phyloP scores from a whole-genome alignment of 1,139 yeast species.

The Yamadazyma mexicana region DNA sequence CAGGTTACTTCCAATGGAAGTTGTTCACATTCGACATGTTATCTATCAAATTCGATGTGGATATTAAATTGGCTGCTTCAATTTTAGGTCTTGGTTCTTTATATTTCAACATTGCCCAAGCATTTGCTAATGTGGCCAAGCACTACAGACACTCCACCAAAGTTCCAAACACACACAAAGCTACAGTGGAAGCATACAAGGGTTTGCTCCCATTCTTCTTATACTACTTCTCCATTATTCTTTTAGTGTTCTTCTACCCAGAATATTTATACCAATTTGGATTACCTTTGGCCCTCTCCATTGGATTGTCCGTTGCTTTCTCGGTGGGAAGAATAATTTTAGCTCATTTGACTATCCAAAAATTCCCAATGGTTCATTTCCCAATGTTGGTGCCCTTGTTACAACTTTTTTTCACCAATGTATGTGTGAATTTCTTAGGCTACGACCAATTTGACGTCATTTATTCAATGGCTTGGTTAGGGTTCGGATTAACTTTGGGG shows the following conservation, averaged over 20 bases:
- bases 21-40: slow-evolving; percentile 34
- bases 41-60: slow-evolving; percentile 23
- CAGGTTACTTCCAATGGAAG: slow-evolving; percentile 59
- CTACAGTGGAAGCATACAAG: slow-evolving; percentile 47
- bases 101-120: slow-evolving; percentile 69
- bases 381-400: slow-evolving; percentile 67
- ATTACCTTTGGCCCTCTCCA: slow-evolving; percentile 63
- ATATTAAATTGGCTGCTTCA: slow-evolving; percentile 44
- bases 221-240: slow-evolving; percentile 58
- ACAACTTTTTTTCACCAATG: slow-evolving; percentile 49
- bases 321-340: slow-evolving; percentile 86
- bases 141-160: slow-evolving; percentile 38
- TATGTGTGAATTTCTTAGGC: slow-evolving; percentile 39
- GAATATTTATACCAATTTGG: slow-evolving; percentile 49
- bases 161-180: slow-evolving; percentile 21
- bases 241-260: slow-evolving; percentile 48
- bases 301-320: slow-evolving; percentile 79
- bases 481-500: slow-evolving; percentile 75
- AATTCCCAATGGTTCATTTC: slow-evolving; percentile 70
- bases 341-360: slow-evolving; percentile 80
- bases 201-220: slow-evolving; percentile 72
- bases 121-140: slow-evolving; percentile 66
- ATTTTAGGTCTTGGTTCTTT: slow-evolving; percentile 56
- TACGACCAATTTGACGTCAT: slow-evolving; percentile 42
- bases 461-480: slow-evolving; percentile 60